A percentile compares a stretch with the other conserved stretches of the same genome.
phyloP scores from a whole-genome alignment of 441 rosid species.

The Erodium trifolium region DNA sequence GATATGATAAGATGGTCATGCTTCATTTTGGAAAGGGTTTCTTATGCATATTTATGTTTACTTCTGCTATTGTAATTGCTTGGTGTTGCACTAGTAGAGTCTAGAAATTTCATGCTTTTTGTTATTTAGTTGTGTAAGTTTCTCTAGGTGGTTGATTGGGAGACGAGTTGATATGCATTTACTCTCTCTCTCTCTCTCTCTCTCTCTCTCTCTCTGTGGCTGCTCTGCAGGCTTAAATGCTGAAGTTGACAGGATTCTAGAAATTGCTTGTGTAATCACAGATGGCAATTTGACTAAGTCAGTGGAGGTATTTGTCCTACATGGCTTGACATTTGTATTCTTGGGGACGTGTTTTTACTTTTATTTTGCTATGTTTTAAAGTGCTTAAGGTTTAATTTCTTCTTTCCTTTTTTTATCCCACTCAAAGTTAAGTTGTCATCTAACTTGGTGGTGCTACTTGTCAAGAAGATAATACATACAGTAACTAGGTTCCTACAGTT shows the following conservation, averaged over 20 bases:
- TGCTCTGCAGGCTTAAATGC: slow-evolving; percentile 52
- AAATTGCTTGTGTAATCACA: slow-evolving; percentile 87
- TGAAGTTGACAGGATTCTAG: slow-evolving; percentile 79
- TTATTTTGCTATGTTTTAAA: background rate
- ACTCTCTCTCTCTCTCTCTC: background rate
- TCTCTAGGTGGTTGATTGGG: background rate
- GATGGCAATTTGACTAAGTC: slow-evolving; percentile 64
- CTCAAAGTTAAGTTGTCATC: background rate
- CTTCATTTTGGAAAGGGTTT: background rate
- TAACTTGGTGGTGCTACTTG: background rate
- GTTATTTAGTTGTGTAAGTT: background rate
- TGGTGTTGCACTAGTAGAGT: background rate
- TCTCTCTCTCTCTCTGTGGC: background rate
- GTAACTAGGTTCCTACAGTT: too few species aligned
- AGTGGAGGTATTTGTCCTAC: slow-evolving; percentile 50
- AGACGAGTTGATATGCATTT: slow-evolving; percentile 3
- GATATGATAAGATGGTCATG: background rate
- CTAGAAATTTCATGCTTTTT: background rate
- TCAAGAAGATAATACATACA: background rate
- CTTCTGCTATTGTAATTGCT: background rate
- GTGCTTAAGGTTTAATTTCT: background rate
- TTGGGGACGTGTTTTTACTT: background rate
- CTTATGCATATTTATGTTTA: background rate
- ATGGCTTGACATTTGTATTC: slow-evolving; percentile 1
- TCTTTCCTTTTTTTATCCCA: background rate